A percentile compares a stretch with the other conserved stretches of the same genome.
phyloP scores from a whole-genome alignment of 2,329 filamentous ascomycete species.

The Fusarium coffeatum region DNA sequence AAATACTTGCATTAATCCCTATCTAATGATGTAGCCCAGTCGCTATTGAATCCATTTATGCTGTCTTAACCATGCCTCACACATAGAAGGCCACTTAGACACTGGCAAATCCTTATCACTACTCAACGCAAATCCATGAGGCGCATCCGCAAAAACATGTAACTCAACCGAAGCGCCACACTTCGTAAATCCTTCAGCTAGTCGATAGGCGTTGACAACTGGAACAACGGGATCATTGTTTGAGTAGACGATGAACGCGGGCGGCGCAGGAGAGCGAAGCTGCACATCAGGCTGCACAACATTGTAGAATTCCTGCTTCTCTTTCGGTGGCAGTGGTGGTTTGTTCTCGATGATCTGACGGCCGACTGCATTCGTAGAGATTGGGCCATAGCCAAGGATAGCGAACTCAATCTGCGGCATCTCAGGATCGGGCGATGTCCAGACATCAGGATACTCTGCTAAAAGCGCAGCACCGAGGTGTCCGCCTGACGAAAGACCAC shows the following conservation, averaged over 20 bases:
- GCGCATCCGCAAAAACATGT: conserved; percentile 40
- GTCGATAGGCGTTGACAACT: conserved; percentile 36
- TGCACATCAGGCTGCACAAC: conserved; percentile 38
- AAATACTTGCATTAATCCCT: neutral
- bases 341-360: conserved; percentile 40
- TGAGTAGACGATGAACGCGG: conserved; percentile 38
- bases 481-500: conserved; percentile 40
- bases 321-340: conserved; percentile 30
- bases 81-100: conserved; percentile 38
- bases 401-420: conserved; percentile 28
- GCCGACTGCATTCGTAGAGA: conserved; percentile 38
- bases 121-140: conserved; percentile 40
- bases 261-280: conserved; percentile 23
- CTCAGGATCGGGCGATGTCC: conserved; percentile 30
- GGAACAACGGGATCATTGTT: conserved; percentile 43
- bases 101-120: conserved; percentile 29
- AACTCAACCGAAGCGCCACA: conserved; percentile 31
- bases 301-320: conserved; percentile 41
- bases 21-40: neutral
- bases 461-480: conserved; percentile 40
- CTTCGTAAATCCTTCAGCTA: conserved; percentile 30
- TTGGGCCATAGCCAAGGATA: conserved; percentile 38
- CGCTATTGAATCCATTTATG: conserved; percentile 17
- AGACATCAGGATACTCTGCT: conserved; percentile 34
- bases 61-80: conserved; percentile 38